These are phyloP conservation scores for Calvatia gigantea DNA, from an alignment of 768 basidiomycete species.

Conservation along the genomic window DNA sequence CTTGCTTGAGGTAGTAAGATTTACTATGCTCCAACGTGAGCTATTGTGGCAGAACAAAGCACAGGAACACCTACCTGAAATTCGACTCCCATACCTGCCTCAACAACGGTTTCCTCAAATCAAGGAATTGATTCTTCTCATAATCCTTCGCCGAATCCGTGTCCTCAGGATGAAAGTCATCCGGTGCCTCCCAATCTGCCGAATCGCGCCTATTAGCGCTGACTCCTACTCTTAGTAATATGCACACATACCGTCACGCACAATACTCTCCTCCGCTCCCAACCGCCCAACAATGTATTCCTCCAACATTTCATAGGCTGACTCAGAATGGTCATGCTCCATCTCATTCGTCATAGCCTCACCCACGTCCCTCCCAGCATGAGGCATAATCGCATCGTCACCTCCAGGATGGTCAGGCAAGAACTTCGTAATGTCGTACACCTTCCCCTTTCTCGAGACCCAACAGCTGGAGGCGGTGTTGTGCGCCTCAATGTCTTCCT, in stretches of 20 bases:
- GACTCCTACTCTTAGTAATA: no score
- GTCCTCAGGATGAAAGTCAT: slow-evolving; percentile 89
- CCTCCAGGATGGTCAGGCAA: slow-evolving; percentile 91
- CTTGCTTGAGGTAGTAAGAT: slow-evolving; percentile 92
- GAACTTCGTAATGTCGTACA: slow-evolving; percentile 89
- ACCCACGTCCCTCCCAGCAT: slow-evolving; percentile 84
- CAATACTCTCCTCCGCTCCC: slow-evolving; percentile 68
- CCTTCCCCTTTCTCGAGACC: slow-evolving; percentile 75
- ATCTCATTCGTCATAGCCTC: slow-evolving; percentile 73
- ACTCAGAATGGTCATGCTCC: slow-evolving; percentile 87
- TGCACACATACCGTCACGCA: slow-evolving; percentile 69
- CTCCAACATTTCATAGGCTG: slow-evolving; percentile 88
- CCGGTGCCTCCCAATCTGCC: slow-evolving; percentile 84
- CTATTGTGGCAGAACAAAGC: neutral
- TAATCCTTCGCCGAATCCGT: slow-evolving; percentile 82
- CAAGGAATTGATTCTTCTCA: slow-evolving; percentile 87
- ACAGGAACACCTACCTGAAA: slow-evolving; percentile 54
- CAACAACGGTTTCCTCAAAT: slow-evolving; percentile 81
- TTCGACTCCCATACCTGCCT: slow-evolving; percentile 85
- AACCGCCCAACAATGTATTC: slow-evolving; percentile 85
- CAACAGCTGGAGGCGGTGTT: slow-evolving; percentile 64
- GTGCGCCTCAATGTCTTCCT: slow-evolving; percentile 71
- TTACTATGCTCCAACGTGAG: slow-evolving; percentile 49
- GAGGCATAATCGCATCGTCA: slow-evolving; percentile 81
- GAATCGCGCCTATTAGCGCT: neutral